A percentile compares a stretch with the other conserved stretches of the same genome.
phyloP scores from a whole-genome alignment of 768 basidiomycete genomes.

The Boletus tomentosulus region DNA sequence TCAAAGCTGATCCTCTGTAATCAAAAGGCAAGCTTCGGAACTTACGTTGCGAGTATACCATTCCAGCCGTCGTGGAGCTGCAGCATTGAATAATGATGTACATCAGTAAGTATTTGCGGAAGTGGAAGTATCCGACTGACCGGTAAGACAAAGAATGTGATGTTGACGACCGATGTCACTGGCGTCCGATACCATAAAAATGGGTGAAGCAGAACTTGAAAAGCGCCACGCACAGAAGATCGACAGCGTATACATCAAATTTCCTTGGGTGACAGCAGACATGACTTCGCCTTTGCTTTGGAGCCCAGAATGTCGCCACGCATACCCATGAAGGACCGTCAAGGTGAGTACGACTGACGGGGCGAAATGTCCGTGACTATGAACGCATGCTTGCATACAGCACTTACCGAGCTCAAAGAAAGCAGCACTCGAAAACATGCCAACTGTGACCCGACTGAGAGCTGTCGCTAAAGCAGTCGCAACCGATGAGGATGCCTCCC shows the following conservation, averaged over 20 bases:
- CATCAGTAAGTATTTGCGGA: background rate
- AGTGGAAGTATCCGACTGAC: background rate
- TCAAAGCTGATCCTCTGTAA: background rate
- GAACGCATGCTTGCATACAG: background rate
- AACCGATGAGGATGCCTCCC: background rate
- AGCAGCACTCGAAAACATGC: slow-evolving; percentile 9
- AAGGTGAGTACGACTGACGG: slow-evolving; percentile 4
- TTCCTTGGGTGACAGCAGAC: slow-evolving; percentile 4
- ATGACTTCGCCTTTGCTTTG: background rate
- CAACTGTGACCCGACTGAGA: slow-evolving; percentile 5
- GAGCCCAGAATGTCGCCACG: background rate
- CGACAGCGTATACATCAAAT: slow-evolving; percentile 3
- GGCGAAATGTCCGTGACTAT: background rate
- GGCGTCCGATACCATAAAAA: background rate
- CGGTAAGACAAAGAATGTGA: background rate
- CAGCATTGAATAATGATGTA: background rate
- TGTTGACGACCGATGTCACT: background rate
- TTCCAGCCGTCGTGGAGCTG: background rate
- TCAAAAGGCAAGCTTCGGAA: background rate
- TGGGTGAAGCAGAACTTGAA: background rate
- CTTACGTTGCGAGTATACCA: background rate
- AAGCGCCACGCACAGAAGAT: slow-evolving; percentile 7
- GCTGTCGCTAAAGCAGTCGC: background rate
- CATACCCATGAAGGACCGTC: slow-evolving; percentile 2
- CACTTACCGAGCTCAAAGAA: slow-evolving; percentile 12